phyloP scores from a whole-genome alignment of 192 early-diverging fungal genomes.

The Rhizophagus clarus region DNA sequence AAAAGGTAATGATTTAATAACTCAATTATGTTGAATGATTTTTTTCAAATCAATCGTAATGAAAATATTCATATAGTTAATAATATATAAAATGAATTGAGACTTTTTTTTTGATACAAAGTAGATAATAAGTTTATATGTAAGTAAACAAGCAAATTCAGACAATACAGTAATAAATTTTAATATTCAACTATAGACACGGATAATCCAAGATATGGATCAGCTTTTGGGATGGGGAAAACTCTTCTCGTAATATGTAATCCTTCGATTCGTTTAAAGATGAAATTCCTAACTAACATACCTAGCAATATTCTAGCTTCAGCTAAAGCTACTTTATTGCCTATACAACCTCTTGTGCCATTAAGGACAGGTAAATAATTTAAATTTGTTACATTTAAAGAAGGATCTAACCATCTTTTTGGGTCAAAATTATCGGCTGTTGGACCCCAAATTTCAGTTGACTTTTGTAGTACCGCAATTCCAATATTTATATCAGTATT shows the following conservation, averaged over 20 bases:
- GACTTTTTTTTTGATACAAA: too few relatives aligned
- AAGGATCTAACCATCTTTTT: slow-evolving; percentile 52
- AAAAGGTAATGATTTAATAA: too few relatives aligned
- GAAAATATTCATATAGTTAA: too few relatives aligned
- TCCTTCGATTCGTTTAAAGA: not conserved
- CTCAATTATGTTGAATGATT: too few relatives aligned
- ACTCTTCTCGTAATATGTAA: not conserved
- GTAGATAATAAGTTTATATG: too few relatives aligned
- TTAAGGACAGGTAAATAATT: slow-evolving; percentile 49
- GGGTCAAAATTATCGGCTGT: slow-evolving; percentile 51
- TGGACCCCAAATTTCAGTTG: not conserved
- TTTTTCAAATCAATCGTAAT: too few relatives aligned
- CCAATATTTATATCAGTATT: not conserved
- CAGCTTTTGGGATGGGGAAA: not conserved
- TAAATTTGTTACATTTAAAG: slow-evolving; percentile 33
- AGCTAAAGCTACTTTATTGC: slow-evolving; percentile 53
- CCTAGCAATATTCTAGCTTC: slow-evolving; percentile 56
- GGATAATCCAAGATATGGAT: not conserved
- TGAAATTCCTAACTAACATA: slow-evolving; percentile 12
- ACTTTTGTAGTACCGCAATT: not conserved
- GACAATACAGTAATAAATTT: too few relatives aligned
- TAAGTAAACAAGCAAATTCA: too few relatives aligned
- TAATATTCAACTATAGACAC: not conserved
- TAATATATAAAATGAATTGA: too few relatives aligned
- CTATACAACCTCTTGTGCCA: slow-evolving; percentile 60